Base-by-base conservation (phyloP, 176 grass and related monocot genomes). In the Elaeis guineensis region DNA sequence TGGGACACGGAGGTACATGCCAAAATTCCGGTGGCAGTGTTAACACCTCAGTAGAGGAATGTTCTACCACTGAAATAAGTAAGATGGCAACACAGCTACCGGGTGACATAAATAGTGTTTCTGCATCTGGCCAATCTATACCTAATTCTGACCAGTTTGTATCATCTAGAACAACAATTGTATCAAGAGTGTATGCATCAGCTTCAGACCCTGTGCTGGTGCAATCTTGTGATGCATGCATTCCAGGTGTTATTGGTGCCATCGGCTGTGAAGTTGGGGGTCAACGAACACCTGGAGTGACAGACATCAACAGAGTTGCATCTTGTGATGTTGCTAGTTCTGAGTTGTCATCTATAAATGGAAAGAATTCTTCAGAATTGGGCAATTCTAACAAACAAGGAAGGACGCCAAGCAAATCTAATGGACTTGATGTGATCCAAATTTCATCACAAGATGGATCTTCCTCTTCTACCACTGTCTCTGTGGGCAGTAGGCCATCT, bases 201-300 rank as follows among this genome's bases (percentile, higher is more conserved):
- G 55, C 54, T n/a, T 49, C 67, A 49, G 67, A 58, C 9, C 54
- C 54, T 24, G 54, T 69, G 18, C 55, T 69, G 16, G 67, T 58
- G 54, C 67, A 21, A 49, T 69, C 35, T 23, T 16, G 49, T 69
- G 35, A 69, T 49, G 35, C 35, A 58, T 19, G 32, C 28, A 69
- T 20, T 16, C 29, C 67, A 9, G 19, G 35, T 69, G 25, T 28
- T 12, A 16, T 54, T 20, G 64, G 35, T 49, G 19, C 54, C 49
- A 50, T 58, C 1, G 25, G 49, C n/a, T 4, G 21, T 58, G 54
- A 20, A 23, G 32, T 50, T 24, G 53, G 30, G 55, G 58, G 54
- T 21, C 67, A 58, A 35, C 6, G 15, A 4, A 25, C 30, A 7
- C 5, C 39, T 69, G 32, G 32, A 24, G 54, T 58, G 23, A 50